A percentile compares a stretch with the other conserved stretches of the same genome.
Conservation (phyloP, 2,329 filamentous ascomycete genomes). For the Scopulariopsis brevicaulis region DNA sequence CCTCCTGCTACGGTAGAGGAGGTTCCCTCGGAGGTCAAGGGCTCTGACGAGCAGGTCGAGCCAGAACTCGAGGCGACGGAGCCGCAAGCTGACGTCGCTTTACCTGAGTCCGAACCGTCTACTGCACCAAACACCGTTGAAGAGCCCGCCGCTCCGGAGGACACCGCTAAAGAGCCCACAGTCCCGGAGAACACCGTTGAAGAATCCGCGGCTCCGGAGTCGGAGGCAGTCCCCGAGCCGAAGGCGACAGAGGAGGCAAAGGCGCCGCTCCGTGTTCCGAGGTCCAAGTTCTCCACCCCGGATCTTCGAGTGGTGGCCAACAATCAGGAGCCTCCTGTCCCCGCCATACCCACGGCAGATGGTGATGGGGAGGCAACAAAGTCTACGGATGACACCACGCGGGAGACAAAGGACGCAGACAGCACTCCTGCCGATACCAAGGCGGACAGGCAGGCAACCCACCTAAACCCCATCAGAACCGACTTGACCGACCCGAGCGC, state of each 20-base stretch:
- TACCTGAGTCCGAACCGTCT: background rate
- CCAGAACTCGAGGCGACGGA: background rate
- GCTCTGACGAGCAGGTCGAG: background rate
- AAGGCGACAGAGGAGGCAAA: background rate
- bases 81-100: background rate
- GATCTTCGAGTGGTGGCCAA: conserved; percentile 12
- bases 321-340: background rate
- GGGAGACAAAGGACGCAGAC: conserved; percentile 14
- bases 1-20: background rate
- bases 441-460: conserved; percentile 21
- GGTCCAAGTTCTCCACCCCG: conserved; percentile 31
- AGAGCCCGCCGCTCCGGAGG: background rate
- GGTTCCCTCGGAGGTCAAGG: background rate
- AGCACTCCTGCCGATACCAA: conserved; percentile 13
- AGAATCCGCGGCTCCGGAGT: background rate
- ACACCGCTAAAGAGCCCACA: conserved; percentile 4
- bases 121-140: background rate
- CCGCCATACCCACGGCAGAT: background rate
- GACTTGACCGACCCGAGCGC: conserved; percentile 22
- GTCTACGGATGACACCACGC: background rate
- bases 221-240: background rate
- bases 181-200: conserved; percentile 2
- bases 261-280: conserved; percentile 16
- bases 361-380: background rate
- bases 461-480: conserved; percentile 43